Conservation (phyloP, 176 grass and related monocot species). For the Alloteropsis semialata region DNA sequence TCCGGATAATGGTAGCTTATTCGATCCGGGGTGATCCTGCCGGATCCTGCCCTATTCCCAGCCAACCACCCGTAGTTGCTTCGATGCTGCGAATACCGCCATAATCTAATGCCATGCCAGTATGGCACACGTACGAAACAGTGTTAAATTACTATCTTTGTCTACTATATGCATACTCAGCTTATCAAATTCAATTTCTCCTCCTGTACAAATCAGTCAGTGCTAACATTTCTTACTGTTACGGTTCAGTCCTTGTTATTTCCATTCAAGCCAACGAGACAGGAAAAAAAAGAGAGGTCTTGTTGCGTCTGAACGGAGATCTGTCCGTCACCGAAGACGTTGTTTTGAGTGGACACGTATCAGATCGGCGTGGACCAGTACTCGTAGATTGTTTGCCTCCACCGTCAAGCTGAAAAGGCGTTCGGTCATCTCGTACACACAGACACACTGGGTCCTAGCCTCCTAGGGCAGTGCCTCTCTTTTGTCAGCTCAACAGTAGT, state of each 20-base stretch:
- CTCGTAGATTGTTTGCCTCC: neutral
- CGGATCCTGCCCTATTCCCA: slow-evolving; percentile 36
- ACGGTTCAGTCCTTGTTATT: neutral
- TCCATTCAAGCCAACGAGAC: neutral
- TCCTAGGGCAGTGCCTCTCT: neutral
- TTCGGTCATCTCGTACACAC: neutral
- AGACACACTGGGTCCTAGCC: neutral
- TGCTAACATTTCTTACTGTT: neutral
- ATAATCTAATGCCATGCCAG: slow-evolving; percentile 15
- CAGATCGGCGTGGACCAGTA: neutral
- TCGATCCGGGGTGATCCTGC: slow-evolving; percentile 40
- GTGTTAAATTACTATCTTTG: neutral
- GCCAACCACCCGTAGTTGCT: slow-evolving; percentile 23
- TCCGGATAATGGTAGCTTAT: slow-evolving; percentile 12
- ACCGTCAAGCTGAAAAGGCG: neutral
- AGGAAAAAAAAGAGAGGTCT: no score
- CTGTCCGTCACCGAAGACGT: neutral
- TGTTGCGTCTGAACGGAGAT: neutral
- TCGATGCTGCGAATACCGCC: neutral
- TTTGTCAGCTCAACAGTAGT: neutral
- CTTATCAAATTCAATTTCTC: neutral
- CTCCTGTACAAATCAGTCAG: neutral
- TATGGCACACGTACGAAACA: slow-evolving; percentile 8
- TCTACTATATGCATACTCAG: neutral
- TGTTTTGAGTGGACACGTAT: neutral